Conservation (phyloP, 2,329 filamentous ascomycete genomes). For the Stachybotrys chartarum region DNA sequence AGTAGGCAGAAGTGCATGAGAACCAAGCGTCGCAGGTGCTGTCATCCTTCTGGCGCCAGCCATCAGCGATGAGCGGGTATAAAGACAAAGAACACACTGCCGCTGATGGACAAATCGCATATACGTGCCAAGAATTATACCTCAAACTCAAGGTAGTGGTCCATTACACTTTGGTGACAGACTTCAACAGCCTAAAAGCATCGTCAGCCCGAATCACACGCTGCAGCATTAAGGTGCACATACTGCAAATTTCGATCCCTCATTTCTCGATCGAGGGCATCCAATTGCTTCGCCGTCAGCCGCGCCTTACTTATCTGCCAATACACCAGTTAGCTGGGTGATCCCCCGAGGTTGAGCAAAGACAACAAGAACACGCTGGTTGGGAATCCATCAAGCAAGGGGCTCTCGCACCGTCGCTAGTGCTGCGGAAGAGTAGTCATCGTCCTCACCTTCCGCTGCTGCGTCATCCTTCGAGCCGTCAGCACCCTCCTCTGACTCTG, state of each 20-base stretch:
- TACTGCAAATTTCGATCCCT: slow-evolving; percentile 45
- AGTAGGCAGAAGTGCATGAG: not conserved
- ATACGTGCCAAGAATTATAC: not conserved
- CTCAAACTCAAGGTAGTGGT: not conserved
- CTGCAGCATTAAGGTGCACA: slow-evolving; percentile 9
- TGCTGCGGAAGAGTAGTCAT: slow-evolving; percentile 57
- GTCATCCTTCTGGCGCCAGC: not conserved
- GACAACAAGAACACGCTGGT: slow-evolving; percentile 13
- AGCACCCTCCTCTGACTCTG: slow-evolving; percentile 30
- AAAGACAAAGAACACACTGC: not conserved
- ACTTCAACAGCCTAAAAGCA: slow-evolving; percentile 13
- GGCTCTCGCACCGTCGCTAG: slow-evolving; percentile 59
- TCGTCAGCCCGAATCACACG: not conserved
- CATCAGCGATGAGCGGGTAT: not conserved
- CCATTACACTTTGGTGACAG: slow-evolving; percentile 17
- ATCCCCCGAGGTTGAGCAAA: slow-evolving; percentile 3
- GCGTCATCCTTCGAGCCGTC: slow-evolving; percentile 25
- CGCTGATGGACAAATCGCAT: not conserved
- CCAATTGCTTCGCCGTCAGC: slow-evolving; percentile 40
- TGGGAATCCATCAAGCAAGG: slow-evolving; percentile 34
- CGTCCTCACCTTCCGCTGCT: slow-evolving; percentile 52
- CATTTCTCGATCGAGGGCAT: slow-evolving; percentile 49
- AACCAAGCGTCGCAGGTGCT: not conserved
- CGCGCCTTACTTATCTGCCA: slow-evolving; percentile 36
- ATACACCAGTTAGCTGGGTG: not conserved